Percentiles rank a stretch among this genome's conserved stretches.
Evolutionary conservation across 768 basidiomycete genomes (phyloP).

Genomic region (Kwoniella bestiolae): DNA sequence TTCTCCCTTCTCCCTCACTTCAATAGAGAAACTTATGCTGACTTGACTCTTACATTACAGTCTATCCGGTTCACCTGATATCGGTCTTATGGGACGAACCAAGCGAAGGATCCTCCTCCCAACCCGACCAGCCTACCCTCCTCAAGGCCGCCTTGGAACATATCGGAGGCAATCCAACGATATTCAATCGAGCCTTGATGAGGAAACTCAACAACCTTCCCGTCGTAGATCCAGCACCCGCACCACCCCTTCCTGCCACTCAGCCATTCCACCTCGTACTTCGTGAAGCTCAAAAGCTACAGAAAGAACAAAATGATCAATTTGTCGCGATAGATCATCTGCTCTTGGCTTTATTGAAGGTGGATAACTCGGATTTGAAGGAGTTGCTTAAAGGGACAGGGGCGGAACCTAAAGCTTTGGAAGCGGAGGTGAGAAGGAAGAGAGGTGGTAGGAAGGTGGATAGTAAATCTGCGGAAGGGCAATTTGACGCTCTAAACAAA

Average conservation of each 20-base stretch:
- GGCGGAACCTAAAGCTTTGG: conserved; percentile 57
- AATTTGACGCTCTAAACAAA: conserved; percentile 89
- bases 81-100: conserved; percentile 77
- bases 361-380: conserved; percentile 62
- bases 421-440: conserved; percentile 54
- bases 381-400: conserved; percentile 77
- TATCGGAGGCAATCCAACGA: conserved; percentile 73
- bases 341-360: conserved; percentile 80
- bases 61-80: conserved; percentile 81
- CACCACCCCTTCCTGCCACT: conserved; percentile 70
- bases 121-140: conserved; percentile 63
- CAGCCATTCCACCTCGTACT: conserved; percentile 67
- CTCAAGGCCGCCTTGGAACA: conserved; percentile 77
- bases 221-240: conserved; percentile 80
- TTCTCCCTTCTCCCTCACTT: too few relatives aligned
- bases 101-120: conserved; percentile 8
- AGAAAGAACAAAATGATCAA: conserved; percentile 77
- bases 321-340: conserved; percentile 94
- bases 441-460: conserved; percentile 86
- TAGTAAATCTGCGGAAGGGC: conserved; percentile 81
- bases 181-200: conserved; percentile 73
- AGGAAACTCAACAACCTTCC: conserved; percentile 80
- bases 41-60: conserved; percentile 57
- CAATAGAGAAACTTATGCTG: conserved; percentile 25
- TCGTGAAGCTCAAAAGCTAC: conserved; percentile 73